These are phyloP conservation scores for Diutina sp. DNA, from an alignment of 1,139 yeast genomes.

Conservation along the genomic window DNA sequence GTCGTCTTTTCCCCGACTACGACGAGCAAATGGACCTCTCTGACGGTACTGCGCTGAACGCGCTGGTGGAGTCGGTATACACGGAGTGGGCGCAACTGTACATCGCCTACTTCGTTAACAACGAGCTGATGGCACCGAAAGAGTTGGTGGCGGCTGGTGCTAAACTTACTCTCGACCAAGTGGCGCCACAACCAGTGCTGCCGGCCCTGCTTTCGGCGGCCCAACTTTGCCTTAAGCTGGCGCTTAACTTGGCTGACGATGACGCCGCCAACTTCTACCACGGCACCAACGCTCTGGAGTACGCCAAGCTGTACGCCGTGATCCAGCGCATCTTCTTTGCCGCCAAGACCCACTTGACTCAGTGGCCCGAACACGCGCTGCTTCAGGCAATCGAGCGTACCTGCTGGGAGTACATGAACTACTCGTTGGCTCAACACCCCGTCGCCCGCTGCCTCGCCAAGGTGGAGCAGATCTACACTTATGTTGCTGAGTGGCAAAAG, in stretches of 20 bases:
- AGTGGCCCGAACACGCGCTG: slow-evolving; percentile 97
- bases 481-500: slow-evolving; percentile 85
- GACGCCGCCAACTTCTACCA: slow-evolving; percentile 48
- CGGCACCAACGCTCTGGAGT: slow-evolving; percentile 49
- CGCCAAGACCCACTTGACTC: slow-evolving; percentile 34
- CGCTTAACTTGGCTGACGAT: neutral
- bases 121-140: slow-evolving; percentile 9
- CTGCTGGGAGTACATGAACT: slow-evolving; percentile 54
- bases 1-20: slow-evolving; percentile 55
- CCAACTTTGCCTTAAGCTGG: neutral
- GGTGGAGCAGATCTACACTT: slow-evolving; percentile 75
- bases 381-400: slow-evolving; percentile 54
- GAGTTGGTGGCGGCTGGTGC: slow-evolving; percentile 29
- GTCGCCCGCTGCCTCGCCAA: slow-evolving; percentile 69
- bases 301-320: neutral
- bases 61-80: slow-evolving; percentile 18
- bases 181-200: neutral
- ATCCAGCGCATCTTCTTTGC: slow-evolving; percentile 26
- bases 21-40: slow-evolving; percentile 41
- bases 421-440: slow-evolving; percentile 49
- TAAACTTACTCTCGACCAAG: slow-evolving; percentile 2
- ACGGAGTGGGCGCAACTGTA: slow-evolving; percentile 17
- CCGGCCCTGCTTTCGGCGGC: neutral
- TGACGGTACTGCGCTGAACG: slow-evolving; percentile 6
- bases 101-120: slow-evolving; percentile 14